Conservation (phyloP, 768 basidiomycete genomes). For the Chalciporus pseudorubinellus region DNA sequence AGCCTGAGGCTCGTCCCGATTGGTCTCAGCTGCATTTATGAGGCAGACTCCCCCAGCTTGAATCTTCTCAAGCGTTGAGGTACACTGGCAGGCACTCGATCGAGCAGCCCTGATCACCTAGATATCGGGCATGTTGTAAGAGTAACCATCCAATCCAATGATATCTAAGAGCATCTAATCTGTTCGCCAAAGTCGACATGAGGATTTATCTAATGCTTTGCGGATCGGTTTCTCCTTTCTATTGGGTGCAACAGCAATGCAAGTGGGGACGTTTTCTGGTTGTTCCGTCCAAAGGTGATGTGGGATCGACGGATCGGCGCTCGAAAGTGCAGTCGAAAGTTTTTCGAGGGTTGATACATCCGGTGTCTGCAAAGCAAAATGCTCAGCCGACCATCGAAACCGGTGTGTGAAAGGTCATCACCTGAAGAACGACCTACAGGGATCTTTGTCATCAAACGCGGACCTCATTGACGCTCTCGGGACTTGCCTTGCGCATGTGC, state of each 20-base stretch:
- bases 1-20: too few species aligned
- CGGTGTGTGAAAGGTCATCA: slow-evolving; percentile 7
- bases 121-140: background rate
- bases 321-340: slow-evolving; percentile 30
- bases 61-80: slow-evolving; percentile 33
- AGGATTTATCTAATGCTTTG: slow-evolving; percentile 41
- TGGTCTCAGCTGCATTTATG: too few species aligned
- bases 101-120: background rate
- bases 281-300: slow-evolving; percentile 45
- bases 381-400: too few species aligned
- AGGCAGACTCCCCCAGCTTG: too few species aligned
- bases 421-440: slow-evolving; percentile 42
- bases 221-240: slow-evolving; percentile 36
- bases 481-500: slow-evolving; percentile 42
- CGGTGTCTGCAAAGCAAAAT: slow-evolving; percentile 26
- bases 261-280: slow-evolving; percentile 42
- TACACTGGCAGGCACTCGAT: too few species aligned
- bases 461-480: background rate
- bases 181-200: slow-evolving; percentile 37
- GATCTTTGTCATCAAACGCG: background rate
- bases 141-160: background rate
- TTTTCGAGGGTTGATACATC: slow-evolving; percentile 32
- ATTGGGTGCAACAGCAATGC: slow-evolving; percentile 44
- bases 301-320: slow-evolving; percentile 23
- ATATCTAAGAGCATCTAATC: slow-evolving; percentile 6